Base-by-base conservation (phyloP, 192 early-diverging fungal species). In the Chytriomyces sp. region DNA sequence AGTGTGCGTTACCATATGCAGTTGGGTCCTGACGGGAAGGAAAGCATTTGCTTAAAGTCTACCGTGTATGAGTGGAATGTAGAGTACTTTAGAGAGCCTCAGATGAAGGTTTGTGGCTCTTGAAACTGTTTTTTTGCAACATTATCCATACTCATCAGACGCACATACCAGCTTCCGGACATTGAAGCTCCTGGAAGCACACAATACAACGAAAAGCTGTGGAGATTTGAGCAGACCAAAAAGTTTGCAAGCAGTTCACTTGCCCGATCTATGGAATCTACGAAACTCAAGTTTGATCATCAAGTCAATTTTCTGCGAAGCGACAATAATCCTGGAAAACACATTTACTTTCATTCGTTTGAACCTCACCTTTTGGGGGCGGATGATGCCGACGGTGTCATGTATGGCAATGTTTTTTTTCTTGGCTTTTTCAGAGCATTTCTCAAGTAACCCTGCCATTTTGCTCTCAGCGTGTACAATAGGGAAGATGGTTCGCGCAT, bases 51-150 rank as follows among this genome's bases (percentile, higher is more conserved):
- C 7, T 61, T 92, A 47, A 81, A 87, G 70, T 93, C 91, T 2
- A 80, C 80, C 9, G 92, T 96, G 66, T 95, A 90, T 72, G 92
- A 94, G 61, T 92, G 91, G 92, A 93, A 91, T 78, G 92, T 93
- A 73, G 92, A 94, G 80, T 96, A 92, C 80, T 96, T 96, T 83
- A 87, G 87, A 23, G 92, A 95, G 78, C 92, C 94, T 26, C 94
- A 96, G 79, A 96, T 95, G 90, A 86, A 87, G 81, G 92, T 35
- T 35, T 2, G 28, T 35, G 0, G 28, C 28, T 35, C 2, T 35
- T 35, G 28, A 35, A n/a, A n/a, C n/a, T n/a, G n/a, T n/a, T n/a
- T n/a, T n/a, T n/a, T n/a, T n/a, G n/a, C n/a, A n/a, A n/a, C n/a
- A n/a, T n/a, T n/a, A n/a, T n/a, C n/a, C n/a, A n/a, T n/a, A n/a